Conservation (phyloP, 2,329 filamentous ascomycete genomes). For the Talaromyces atroroseus region DNA sequence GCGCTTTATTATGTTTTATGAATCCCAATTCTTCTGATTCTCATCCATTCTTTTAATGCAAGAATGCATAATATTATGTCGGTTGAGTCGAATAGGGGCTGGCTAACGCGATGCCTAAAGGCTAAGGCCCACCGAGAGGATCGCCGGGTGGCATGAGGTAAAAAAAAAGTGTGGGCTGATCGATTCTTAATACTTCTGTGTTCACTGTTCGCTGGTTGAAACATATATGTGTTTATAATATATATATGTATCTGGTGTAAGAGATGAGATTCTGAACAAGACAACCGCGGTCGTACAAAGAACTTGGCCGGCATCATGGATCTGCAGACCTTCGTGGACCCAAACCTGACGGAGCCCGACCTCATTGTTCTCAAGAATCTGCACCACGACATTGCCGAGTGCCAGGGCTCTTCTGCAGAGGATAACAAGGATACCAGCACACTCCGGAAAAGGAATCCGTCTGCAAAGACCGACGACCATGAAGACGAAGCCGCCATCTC, state of each 20-base stretch:
- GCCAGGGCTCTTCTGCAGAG: not conserved
- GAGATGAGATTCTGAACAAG: not conserved
- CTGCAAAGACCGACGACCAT: constrained; percentile 1
- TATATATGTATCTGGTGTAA: not conserved
- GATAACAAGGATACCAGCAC: not conserved
- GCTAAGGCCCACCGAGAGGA: too few relatives aligned
- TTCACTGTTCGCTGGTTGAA: too few relatives aligned
- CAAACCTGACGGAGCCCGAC: constrained; percentile 10
- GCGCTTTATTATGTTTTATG: not conserved
- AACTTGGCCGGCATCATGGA: constrained; percentile 1
- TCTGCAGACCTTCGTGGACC: constrained; percentile 8
- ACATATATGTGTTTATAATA: too few relatives aligned
- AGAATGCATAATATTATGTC: not conserved
- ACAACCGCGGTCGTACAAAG: not conserved
- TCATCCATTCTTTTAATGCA: too few relatives aligned
- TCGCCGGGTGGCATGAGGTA: not conserved
- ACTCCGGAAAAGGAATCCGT: not conserved
- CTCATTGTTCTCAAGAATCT: constrained; percentile 11
- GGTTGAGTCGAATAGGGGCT: too few relatives aligned
- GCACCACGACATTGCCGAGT: constrained; percentile 7
- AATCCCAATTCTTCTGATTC: not conserved
- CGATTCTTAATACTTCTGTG: too few relatives aligned
- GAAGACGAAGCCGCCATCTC: constrained; percentile 32
- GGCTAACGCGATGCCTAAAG: too few relatives aligned
- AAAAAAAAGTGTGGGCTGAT: too few relatives aligned